These are phyloP conservation scores for Solanum pennellii DNA, from an alignment of 257 asterid genomes.

Conservation along the genomic window DNA sequence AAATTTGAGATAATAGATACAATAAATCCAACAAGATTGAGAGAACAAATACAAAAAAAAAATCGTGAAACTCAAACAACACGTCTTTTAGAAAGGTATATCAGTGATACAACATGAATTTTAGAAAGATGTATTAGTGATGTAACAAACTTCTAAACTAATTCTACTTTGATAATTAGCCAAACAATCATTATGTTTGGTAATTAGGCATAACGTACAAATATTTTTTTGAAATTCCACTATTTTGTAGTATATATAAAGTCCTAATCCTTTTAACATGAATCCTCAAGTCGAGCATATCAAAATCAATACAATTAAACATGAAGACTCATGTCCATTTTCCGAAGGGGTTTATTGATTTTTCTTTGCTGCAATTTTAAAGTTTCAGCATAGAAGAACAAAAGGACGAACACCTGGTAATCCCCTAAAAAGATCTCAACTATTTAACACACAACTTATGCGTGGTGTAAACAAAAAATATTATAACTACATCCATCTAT, in stretches of 20 bases:
- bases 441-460: not conserved
- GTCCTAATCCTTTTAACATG: not conserved
- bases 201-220: not conserved
- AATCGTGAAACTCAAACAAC: too few relatives aligned
- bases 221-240: not conserved
- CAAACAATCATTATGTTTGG: not conserved
- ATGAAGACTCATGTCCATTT: not conserved
- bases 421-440: not conserved
- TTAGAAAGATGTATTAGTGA: not conserved
- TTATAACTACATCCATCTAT: not conserved
- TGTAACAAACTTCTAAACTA: not conserved
- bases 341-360: not conserved
- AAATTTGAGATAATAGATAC: not conserved
- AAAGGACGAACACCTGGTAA: not conserved
- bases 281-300: not conserved
- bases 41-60: not conserved
- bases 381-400: not conserved
- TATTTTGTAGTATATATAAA: not conserved
- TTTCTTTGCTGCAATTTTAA: not conserved
- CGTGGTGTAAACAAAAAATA: not conserved
- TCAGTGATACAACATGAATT: not conserved
- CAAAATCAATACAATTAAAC: not conserved
- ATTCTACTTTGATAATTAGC: not conserved
- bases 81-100: not conserved
- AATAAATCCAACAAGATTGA: not conserved